These are phyloP conservation scores for Sanguinoderma infundibulare DNA, from an alignment of 1,284 basidiomycete genomes.

Conservation along the genomic window DNA sequence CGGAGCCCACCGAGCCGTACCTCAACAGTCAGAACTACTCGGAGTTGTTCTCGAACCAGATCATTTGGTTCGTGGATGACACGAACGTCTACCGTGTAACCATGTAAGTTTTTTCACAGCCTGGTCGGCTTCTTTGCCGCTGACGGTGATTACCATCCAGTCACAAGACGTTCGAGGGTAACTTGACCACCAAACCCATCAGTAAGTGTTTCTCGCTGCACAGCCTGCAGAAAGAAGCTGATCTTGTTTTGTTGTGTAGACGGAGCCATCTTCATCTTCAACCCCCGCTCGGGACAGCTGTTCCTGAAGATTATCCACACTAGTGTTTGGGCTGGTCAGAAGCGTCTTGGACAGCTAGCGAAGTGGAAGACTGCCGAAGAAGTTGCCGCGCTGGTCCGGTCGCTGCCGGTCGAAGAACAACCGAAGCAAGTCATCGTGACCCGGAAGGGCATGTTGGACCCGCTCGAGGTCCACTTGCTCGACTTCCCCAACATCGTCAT, in stretches of 20 bases:
- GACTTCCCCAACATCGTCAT: slow-evolving; percentile 99
- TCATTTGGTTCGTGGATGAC: slow-evolving; percentile 99
- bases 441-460: slow-evolving; percentile 99
- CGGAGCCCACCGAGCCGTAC: slow-evolving; percentile 99
- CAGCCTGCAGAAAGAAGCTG: slow-evolving; percentile 2
- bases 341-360: slow-evolving; percentile 98
- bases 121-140: not conserved
- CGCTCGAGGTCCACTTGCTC: slow-evolving; percentile 96
- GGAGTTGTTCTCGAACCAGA: slow-evolving; percentile 98
- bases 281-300: slow-evolving; percentile 96
- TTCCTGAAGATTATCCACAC: slow-evolving; percentile 99
- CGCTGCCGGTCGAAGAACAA: slow-evolving; percentile 98
- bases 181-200: slow-evolving; percentile 99
- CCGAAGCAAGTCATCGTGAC: slow-evolving; percentile 99
- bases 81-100: slow-evolving; percentile 99
- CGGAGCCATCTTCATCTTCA: slow-evolving; percentile 99
- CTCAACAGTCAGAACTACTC: slow-evolving; percentile 98
- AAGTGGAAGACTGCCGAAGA: slow-evolving; percentile 99
- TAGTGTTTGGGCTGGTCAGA: slow-evolving; percentile 99
- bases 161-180: slow-evolving; percentile 99
- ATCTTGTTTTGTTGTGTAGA: slow-evolving; percentile 47
- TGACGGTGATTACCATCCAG: slow-evolving; percentile 35
- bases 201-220: slow-evolving; percentile 51
- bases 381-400: slow-evolving; percentile 96
- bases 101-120: slow-evolving; percentile 57